phyloP scores from a whole-genome alignment of 768 basidiomycete species.

The Russula brevipes region DNA sequence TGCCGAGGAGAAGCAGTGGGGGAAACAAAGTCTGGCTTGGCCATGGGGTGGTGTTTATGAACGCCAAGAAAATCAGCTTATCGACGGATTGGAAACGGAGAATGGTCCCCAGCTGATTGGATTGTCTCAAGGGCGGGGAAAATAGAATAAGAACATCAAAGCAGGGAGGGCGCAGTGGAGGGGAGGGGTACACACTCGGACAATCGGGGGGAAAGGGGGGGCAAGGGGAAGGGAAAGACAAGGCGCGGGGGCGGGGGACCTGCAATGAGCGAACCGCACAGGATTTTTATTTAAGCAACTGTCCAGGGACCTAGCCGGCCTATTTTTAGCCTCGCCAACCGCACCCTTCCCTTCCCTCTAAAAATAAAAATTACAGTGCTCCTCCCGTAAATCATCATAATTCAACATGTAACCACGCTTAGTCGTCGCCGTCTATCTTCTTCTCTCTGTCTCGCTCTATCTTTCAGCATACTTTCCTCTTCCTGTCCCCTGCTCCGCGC shows the following conservation, averaged over 20 bases:
- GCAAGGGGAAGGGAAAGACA: not conserved
- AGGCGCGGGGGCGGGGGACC: conserved; percentile 27
- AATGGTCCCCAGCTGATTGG: not conserved
- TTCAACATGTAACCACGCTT: conserved; percentile 4
- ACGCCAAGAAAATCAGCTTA: conserved; percentile 8
- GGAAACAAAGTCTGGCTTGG: conserved; percentile 28
- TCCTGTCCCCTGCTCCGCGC: conserved; percentile 38
- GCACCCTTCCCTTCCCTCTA: not conserved
- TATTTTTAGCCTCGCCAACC: conserved; percentile 1
- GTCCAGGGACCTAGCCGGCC: not conserved
- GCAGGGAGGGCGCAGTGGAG: not conserved
- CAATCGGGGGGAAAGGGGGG: not conserved
- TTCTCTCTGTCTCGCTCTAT: conserved; percentile 42
- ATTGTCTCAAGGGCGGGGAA: not conserved
- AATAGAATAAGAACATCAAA: not conserved
- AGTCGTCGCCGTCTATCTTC: conserved; percentile 51
- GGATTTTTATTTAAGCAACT: not conserved
- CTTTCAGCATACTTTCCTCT: conserved; percentile 34
- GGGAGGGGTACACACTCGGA: not conserved
- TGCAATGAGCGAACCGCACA: not conserved
- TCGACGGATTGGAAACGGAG: not conserved
- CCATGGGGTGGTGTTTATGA: conserved; percentile 23
- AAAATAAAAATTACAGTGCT: not conserved
- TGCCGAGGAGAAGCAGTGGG: conserved; percentile 6
- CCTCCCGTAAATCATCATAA: not conserved